Percentiles rank a stretch among this genome's conserved stretches.
Conservation (phyloP, 345 rosid species). For the Euphorbia tirucalli region DNA sequence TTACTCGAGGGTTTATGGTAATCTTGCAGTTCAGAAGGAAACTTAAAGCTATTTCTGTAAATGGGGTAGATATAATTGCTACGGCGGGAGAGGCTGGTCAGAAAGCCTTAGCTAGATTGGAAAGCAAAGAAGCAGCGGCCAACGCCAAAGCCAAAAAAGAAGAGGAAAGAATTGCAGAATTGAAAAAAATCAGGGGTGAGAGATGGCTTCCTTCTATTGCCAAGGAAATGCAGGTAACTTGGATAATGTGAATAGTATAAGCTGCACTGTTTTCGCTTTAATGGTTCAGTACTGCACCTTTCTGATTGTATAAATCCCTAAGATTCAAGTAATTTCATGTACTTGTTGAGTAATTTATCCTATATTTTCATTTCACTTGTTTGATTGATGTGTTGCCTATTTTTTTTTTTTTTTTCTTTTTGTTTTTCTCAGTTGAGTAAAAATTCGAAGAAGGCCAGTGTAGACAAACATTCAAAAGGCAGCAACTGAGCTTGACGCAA, state of each 20-base stretch:
- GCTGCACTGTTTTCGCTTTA: neutral
- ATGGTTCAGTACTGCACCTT: neutral
- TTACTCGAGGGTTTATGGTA: neutral
- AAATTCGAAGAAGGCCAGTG: slow-evolving; percentile 10
- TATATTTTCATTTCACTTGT: too few relatives aligned
- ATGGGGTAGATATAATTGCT: slow-evolving; percentile 61
- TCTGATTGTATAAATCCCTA: neutral
- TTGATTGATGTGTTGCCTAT: too few relatives aligned
- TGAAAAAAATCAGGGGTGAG: slow-evolving; percentile 73
- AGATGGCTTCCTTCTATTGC: slow-evolving; percentile 88
- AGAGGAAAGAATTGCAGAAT: slow-evolving; percentile 70
- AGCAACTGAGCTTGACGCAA: neutral
- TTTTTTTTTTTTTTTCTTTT: too few relatives aligned
- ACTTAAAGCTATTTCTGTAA: slow-evolving; percentile 52
- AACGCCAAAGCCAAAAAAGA: slow-evolving; percentile 78
- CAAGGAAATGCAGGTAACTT: slow-evolving; percentile 41
- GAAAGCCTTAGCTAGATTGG: slow-evolving; percentile 55
- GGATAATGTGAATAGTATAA: neutral
- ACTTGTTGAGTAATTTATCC: neutral
- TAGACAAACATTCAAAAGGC: slow-evolving; percentile 11
- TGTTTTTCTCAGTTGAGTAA: slow-evolving; percentile 13
- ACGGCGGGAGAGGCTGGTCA: slow-evolving; percentile 50
- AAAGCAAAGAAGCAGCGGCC: slow-evolving; percentile 56
- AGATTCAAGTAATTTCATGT: neutral
- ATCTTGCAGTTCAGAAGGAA: slow-evolving; percentile 55